A percentile compares a stretch with the other conserved stretches of the same genome.
These are phyloP conservation scores for Beauveria sp. DNA, from an alignment of 2,329 filamentous ascomycete species.

Conservation along the genomic window DNA sequence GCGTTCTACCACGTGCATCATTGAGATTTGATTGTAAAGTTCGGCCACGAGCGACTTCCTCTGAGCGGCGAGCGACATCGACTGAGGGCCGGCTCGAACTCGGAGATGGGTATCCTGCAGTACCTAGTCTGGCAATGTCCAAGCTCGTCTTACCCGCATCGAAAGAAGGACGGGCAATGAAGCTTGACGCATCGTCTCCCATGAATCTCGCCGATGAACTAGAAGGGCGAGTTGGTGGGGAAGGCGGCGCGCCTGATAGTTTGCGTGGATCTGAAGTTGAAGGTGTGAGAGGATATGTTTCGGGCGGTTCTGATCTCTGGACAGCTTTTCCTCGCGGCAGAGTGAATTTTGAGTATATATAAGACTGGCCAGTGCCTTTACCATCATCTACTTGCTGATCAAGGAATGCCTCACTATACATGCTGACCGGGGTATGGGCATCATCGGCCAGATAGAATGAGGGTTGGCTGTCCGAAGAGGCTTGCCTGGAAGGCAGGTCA, in stretches of 20 bases:
- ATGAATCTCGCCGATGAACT: constrained; percentile 41
- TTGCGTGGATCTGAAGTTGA: constrained; percentile 41
- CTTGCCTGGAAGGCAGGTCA: constrained; percentile 53
- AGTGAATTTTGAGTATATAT: constrained; percentile 78
- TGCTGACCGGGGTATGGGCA: constrained; percentile 62
- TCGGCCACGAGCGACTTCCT: constrained; percentile 42
- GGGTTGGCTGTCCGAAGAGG: constrained; percentile 60
- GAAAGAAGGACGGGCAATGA: constrained; percentile 36
- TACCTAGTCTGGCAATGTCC: constrained; percentile 32
- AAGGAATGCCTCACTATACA: constrained; percentile 61
- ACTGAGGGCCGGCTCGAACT: constrained; percentile 38
- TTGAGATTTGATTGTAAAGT: constrained; percentile 29
- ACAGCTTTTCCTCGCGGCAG: constrained; percentile 76
- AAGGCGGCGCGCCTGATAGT: constrained; percentile 45
- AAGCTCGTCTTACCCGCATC: constrained; percentile 44
- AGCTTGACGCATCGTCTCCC: constrained; percentile 29
- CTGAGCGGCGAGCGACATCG: constrained; percentile 36
- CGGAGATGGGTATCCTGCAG: constrained; percentile 35
- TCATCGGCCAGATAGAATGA: constrained; percentile 59
- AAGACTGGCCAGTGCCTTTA: constrained; percentile 56
- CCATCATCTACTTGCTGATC: constrained; percentile 41
- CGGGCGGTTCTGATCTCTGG: constrained; percentile 58
- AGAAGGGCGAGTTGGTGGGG: constrained; percentile 52
- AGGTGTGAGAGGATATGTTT: constrained; percentile 35
- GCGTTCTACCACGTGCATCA: constrained; percentile 36